Evolutionary conservation across 345 rosid genomes (phyloP).

Genomic region (Xanthoceras sorbifolium): DNA sequence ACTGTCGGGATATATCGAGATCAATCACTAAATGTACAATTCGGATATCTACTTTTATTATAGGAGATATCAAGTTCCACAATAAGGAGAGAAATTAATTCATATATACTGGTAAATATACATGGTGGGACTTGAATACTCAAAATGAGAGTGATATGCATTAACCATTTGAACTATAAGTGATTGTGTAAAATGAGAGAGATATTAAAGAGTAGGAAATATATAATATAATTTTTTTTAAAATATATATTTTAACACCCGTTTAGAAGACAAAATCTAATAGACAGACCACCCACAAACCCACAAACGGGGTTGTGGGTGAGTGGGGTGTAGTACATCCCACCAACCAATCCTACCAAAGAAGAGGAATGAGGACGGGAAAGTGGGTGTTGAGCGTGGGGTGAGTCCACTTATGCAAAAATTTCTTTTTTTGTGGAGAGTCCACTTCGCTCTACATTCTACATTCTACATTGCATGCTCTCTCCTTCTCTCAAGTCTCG

Average conservation of each 20-base stretch:
- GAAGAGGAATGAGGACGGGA: not conserved
- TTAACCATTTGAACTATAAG: too few relatives aligned
- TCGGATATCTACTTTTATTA: too few relatives aligned
- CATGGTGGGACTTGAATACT: too few relatives aligned
- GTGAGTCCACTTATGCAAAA: constrained; percentile 34
- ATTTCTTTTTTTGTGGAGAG: constrained; percentile 28
- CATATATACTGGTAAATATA: too few relatives aligned
- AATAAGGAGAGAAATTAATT: too few relatives aligned
- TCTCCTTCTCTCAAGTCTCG: not conserved
- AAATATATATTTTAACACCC: not conserved
- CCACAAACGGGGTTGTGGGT: not conserved
- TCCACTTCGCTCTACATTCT: constrained; percentile 25
- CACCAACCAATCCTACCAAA: not conserved
- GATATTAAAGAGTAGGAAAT: not conserved
- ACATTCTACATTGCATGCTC: not conserved
- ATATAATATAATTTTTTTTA: not conserved
- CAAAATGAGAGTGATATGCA: too few relatives aligned
- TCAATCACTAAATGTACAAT: too few relatives aligned
- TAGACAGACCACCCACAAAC: too few relatives aligned
- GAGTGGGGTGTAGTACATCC: constrained; percentile 6
- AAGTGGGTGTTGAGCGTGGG: constrained; percentile 43
- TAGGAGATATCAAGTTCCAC: too few relatives aligned
- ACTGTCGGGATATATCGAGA: too few relatives aligned
- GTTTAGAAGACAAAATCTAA: not conserved
- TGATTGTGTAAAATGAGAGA: too few relatives aligned